Evolutionary conservation across 768 basidiomycete genomes (phyloP).

Genomic region (Hygrophoropsis aurantiaca): DNA sequence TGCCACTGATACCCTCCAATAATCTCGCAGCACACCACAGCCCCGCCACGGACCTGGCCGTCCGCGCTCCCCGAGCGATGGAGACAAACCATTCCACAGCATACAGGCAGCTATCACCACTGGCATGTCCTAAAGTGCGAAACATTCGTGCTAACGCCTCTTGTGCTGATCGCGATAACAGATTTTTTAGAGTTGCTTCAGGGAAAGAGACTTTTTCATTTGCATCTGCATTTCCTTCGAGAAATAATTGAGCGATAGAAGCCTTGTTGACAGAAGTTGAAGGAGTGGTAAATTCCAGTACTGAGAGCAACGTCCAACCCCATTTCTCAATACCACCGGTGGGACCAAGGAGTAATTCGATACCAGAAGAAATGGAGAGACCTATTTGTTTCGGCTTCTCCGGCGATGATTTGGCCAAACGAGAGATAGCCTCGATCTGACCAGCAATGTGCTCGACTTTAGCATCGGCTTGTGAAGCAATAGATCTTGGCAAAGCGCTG

Average conservation of each 20-base stretch:
- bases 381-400: conserved; percentile 15
- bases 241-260: conserved; percentile 52
- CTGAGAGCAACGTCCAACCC: conserved; percentile 84
- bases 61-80: conserved; percentile 45
- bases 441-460: conserved; percentile 69
- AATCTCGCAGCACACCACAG: conserved; percentile 83
- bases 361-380: conserved; percentile 47
- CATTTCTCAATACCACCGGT: conserved; percentile 86
- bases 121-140: conserved; percentile 64
- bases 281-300: conserved; percentile 72
- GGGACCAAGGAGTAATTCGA: conserved; percentile 74
- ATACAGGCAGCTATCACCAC: conserved; percentile 67
- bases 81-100: conserved; percentile 82
- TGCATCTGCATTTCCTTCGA: conserved; percentile 48
- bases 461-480: conserved; percentile 70
- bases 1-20: conserved; percentile 65
- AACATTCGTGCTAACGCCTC: conserved; percentile 71
- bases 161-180: conserved; percentile 50
- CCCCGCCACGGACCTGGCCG: conserved; percentile 58
- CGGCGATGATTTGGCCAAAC: conserved; percentile 32
- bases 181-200: conserved; percentile 53
- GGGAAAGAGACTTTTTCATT: conserved; percentile 51
- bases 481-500: conserved; percentile 66
- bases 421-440: conserved; percentile 71
- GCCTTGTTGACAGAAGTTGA: conserved; percentile 45